Base-by-base conservation (phyloP, 176 grass and related monocot species). In the Microstegium vimineum region DNA sequence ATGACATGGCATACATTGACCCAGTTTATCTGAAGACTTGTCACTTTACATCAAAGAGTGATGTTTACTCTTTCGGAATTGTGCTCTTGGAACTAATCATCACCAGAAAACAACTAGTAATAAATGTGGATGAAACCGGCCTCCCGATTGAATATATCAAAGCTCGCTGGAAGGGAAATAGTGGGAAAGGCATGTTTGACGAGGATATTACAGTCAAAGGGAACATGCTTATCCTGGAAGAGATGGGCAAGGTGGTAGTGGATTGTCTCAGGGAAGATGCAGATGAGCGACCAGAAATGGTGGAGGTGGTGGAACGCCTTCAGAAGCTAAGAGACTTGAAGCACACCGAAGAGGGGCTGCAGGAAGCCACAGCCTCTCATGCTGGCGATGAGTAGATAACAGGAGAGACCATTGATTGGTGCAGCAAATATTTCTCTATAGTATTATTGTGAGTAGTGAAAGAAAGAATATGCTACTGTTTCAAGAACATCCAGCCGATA, bases 51-150 rank as follows among this genome's bases (percentile, higher is more conserved):
- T n/a, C 20, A 38, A 68, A 68, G 34, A 22, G 18, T 68, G 65
- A 68, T 38, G 34, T 68, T 68, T 68, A n/a, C 34, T 6, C 20
- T 38, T 69, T 40, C 4, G 66, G 66, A 25, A 0, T 41, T 69
- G 66, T 69, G 3, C 66, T 69, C 15, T 47, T 72, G 41, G 69
- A 72, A 72, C 25, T 72, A 46, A 47, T 72, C 41, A 72, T 41
- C 69, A 30, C 41, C n/a, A n/a, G n/a, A n/a, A 47, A 46, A 47
- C 3, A 5, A 4, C 6, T 6, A n/a, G n/a, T n/a, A 72, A 8
- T 1, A 2, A 2, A 41, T 11, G 2, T n/a, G n/a, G n/a, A 28
- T 3, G 23, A 1, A 0, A 5, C 4, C 16, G 27, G 25, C 12
- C 25, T 18, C 25, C 1, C 0, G 23, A 9, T 0, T 0, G 14